These are phyloP conservation scores for Aaosphaeria arxii DNA, from an alignment of 2,329 filamentous ascomycete species.

Conservation along the genomic window DNA sequence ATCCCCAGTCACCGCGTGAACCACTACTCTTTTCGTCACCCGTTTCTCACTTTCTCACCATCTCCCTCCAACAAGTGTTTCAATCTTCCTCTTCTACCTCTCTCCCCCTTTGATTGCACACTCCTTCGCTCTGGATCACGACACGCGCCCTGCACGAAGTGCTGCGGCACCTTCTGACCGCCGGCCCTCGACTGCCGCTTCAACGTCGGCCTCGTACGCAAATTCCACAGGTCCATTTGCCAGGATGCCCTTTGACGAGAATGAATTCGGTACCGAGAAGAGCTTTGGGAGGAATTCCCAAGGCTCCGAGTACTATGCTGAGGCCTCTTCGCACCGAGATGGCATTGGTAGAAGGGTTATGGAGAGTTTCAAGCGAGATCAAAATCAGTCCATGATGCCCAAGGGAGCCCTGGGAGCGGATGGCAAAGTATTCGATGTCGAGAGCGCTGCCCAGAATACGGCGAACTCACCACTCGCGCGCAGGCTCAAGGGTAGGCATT, in stretches of 20 bases:
- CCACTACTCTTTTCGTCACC: too few relatives aligned
- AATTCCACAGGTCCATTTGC: not conserved
- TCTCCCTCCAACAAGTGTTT: too few relatives aligned
- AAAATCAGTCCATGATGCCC: conserved; percentile 45
- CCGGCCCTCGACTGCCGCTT: too few relatives aligned
- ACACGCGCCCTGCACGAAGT: too few relatives aligned
- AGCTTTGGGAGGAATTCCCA: conserved; percentile 35
- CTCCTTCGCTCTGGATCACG: too few relatives aligned
- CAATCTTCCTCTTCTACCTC: too few relatives aligned
- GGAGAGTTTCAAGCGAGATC: conserved; percentile 40
- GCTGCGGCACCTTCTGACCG: too few relatives aligned
- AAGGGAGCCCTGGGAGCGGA: conserved; percentile 48
- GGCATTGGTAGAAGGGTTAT: conserved; percentile 41
- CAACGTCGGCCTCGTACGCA: too few relatives aligned
- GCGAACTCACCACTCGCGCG: conserved; percentile 72
- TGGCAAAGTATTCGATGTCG: conserved; percentile 60
- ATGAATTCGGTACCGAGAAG: conserved; percentile 38
- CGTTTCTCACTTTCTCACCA: too few relatives aligned
- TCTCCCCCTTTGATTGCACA: too few relatives aligned
- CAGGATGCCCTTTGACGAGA: conserved; percentile 15
- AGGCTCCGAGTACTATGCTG: conserved; percentile 37
- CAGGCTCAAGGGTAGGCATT: conserved; percentile 54
- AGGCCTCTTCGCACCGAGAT: conserved; percentile 30
- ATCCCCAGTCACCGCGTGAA: too few relatives aligned
- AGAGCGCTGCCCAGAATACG: conserved; percentile 60